Conservation (phyloP, 2,329 filamentous ascomycete species). For the Didymosphaeria variabile region DNA sequence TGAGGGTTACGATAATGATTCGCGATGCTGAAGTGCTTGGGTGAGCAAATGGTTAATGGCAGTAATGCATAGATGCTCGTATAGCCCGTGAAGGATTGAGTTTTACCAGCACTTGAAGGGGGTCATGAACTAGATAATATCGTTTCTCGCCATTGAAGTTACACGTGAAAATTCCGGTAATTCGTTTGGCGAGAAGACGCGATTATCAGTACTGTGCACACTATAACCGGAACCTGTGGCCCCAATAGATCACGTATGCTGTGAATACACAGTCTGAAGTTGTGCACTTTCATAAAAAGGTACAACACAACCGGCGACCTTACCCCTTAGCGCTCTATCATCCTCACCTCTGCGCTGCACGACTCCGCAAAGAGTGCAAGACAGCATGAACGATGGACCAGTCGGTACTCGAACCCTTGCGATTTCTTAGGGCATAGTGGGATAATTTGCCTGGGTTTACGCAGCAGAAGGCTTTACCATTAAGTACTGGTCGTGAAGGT, state of each 20-base stretch:
- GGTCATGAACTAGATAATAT: not conserved
- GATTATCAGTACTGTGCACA: not conserved
- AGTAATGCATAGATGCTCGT: not conserved
- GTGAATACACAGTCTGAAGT: not conserved
- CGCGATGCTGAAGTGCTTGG: not conserved
- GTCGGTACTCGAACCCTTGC: too few species aligned
- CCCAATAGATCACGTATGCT: not conserved
- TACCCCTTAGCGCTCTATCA: too few species aligned
- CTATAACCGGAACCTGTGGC: not conserved
- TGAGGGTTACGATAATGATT: not conserved
- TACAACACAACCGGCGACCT: too few species aligned
- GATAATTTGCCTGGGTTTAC: too few species aligned
- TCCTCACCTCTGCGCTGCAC: too few species aligned
- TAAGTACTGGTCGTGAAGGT: too few species aligned
- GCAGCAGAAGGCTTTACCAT: too few species aligned
- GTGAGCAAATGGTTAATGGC: too few species aligned
- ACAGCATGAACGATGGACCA: too few species aligned
- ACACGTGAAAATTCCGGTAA: not conserved
- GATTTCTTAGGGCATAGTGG: too few species aligned
- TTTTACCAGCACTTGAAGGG: not conserved
- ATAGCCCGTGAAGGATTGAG: not conserved
- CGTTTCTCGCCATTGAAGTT: not conserved
- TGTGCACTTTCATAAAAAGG: too few species aligned
- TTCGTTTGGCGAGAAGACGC: not conserved
- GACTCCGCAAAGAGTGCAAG: too few species aligned